Evolutionary conservation across 2,329 filamentous ascomycete genomes (phyloP), one percentile per base, ranked within the genome.

Genomic region (Fusarium anthophilum): DNA sequence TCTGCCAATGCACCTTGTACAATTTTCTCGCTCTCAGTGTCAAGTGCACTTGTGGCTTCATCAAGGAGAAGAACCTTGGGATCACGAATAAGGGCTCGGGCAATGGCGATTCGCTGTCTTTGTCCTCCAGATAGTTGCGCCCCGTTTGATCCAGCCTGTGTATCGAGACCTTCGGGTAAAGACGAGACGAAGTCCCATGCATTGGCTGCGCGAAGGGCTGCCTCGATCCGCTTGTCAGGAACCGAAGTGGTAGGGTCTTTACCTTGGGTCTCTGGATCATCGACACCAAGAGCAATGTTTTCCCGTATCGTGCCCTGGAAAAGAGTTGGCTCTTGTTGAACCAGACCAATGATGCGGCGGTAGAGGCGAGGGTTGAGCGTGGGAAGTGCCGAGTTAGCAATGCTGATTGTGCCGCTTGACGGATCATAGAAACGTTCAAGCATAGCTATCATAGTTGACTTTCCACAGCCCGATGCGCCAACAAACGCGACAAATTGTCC

Each of bases 241-340:
- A 78, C 65, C 10, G 66, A 54, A 12, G 63, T 61, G 30, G 43
- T 39, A 20, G 60, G 37, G 8, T 67, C 69, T 1, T 62, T 54
- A 8, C 54, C 53, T 37, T 72, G 66, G 12, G 59, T 63, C 24
- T 68, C 58, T 6, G 70, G 70, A 37, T 76, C 73, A 41, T 78
- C 77, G 18, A 79, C 47, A 8, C 77, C 76, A n/a, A 79, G 75
- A 32, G 76, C 73, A 48, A 98, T 98, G 75, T 96, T 96, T 79
- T 96, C 93, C 8, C 93, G 92, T 75, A 96, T 92, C 0, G 92
- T 92, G 30, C 93, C 94, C 7, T 92, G 94, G 82, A 95, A 95
- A 6, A 99, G 88, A 5, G 86, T 86, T 0, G 88, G 87, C 63
- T 91, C 88, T 77, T 91, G 89, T 66, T 89, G 86, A 6, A 91